A percentile compares a stretch with the other conserved stretches of the same genome.
Conservation (phyloP, 192 early-diverging fungal genomes). For the Entomortierella lignicola region DNA sequence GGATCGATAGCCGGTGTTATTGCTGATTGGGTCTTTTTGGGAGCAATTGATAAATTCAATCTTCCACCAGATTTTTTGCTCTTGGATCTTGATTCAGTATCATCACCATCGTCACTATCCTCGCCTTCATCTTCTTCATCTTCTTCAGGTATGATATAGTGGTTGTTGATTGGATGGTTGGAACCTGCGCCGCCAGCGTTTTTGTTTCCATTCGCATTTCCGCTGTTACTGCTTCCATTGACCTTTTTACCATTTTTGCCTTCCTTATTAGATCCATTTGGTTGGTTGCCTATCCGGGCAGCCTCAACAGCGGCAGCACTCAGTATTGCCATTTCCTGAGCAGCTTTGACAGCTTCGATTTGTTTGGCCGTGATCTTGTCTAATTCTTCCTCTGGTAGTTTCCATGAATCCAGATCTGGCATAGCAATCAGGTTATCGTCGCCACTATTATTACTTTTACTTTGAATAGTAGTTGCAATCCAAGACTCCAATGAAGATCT, state of each 20-base stretch:
- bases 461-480: constrained; percentile 13
- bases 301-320: constrained; percentile 45
- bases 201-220: background rate
- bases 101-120: constrained; percentile 20
- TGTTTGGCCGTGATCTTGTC: constrained; percentile 24
- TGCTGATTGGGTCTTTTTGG: background rate
- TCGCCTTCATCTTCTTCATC: constrained; percentile 16
- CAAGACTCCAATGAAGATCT: constrained; percentile 22
- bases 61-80: too few relatives aligned
- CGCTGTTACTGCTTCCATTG: too few relatives aligned
- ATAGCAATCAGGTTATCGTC: background rate
- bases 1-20: background rate
- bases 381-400: constrained; percentile 38
- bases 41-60: background rate
- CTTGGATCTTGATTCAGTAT: too few relatives aligned
- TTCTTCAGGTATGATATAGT: background rate
- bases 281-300: constrained; percentile 39
- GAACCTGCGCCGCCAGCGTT: background rate
- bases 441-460: background rate
- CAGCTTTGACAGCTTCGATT: constrained; percentile 2
- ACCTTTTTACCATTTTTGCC: background rate
- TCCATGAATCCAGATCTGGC: constrained; percentile 34
- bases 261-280: constrained; percentile 5
- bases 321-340: constrained; percentile 29
- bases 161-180: background rate